Percentiles rank a stretch among this genome's conserved stretches.
phyloP scores from a whole-genome alignment of 768 basidiomycete genomes.

The Pulveroboletus ravenelii region DNA sequence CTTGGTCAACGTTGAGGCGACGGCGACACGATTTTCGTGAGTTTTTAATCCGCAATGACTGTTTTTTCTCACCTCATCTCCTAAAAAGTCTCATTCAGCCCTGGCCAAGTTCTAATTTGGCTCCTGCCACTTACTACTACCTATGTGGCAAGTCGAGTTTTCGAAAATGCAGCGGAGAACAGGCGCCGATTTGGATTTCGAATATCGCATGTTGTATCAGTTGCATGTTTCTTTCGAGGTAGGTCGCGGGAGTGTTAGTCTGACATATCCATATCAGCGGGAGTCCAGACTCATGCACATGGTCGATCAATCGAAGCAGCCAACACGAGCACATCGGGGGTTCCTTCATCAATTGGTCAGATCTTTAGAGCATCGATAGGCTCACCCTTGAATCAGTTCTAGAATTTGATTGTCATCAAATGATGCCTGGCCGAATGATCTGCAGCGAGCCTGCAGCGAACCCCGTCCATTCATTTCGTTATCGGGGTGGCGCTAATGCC shows the following conservation, averaged over 20 bases:
- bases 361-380: neutral
- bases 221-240: neutral
- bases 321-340: constrained; percentile 7
- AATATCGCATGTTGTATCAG: constrained; percentile 3
- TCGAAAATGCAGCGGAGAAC: neutral
- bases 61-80: too few species aligned
- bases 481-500: neutral
- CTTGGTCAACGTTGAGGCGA: neutral
- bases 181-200: constrained; percentile 11
- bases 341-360: neutral
- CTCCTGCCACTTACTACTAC: too few species aligned
- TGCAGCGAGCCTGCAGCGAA: too few species aligned
- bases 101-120: neutral
- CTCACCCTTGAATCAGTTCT: constrained; percentile 7
- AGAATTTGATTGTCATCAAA: neutral
- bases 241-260: neutral
- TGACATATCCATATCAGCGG: neutral
- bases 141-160: too few species aligned
- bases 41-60: neutral
- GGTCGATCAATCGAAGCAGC: constrained; percentile 10
- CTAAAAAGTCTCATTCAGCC: too few species aligned
- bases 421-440: neutral
- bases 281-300: constrained; percentile 1
- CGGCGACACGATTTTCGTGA: too few species aligned
- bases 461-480: neutral